phyloP scores from a whole-genome alignment of 306 rosid genomes.

The Cyclanthera cordifolia region DNA sequence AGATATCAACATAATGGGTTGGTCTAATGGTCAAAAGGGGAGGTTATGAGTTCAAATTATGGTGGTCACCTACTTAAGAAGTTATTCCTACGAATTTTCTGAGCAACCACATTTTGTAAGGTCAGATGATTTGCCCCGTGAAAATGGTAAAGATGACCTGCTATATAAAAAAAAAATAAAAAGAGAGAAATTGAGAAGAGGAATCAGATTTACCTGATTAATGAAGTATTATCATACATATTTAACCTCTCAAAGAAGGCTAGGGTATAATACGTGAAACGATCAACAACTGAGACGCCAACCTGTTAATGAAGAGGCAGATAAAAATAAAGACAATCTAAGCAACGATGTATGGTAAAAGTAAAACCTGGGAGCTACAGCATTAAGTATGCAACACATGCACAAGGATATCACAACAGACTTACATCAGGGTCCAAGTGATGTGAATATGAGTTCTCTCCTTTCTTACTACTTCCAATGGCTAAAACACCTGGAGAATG shows the following conservation, averaged over 20 bases:
- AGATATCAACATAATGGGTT: no score
- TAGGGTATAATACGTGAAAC: conserved; percentile 85
- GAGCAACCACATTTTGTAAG: no score
- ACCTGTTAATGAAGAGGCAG: conserved; percentile 34
- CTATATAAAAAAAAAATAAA: no score
- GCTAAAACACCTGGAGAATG: conserved; percentile 90
- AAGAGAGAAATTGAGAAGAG: neutral
- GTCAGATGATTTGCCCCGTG: no score
- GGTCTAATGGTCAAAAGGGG: no score
- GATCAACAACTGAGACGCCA: conserved; percentile 95
- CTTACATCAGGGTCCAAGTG: conserved; percentile 95
- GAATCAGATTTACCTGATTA: conserved; percentile 49
- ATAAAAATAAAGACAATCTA: conserved; percentile 15
- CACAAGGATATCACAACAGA: neutral
- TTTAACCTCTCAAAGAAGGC: conserved; percentile 86
- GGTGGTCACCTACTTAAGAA: no score
- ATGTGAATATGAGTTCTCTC: conserved; percentile 95
- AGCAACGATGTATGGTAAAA: neutral
- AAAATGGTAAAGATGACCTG: no score
- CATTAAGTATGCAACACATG: neutral
- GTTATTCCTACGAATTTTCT: no score
- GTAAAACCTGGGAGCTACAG: neutral
- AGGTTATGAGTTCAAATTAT: no score
- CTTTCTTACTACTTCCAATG: conserved; percentile 97
- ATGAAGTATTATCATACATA: conserved; percentile 85